phyloP scores from a whole-genome alignment of 805 yeast genomes.

The Yarrowia sp. region DNA sequence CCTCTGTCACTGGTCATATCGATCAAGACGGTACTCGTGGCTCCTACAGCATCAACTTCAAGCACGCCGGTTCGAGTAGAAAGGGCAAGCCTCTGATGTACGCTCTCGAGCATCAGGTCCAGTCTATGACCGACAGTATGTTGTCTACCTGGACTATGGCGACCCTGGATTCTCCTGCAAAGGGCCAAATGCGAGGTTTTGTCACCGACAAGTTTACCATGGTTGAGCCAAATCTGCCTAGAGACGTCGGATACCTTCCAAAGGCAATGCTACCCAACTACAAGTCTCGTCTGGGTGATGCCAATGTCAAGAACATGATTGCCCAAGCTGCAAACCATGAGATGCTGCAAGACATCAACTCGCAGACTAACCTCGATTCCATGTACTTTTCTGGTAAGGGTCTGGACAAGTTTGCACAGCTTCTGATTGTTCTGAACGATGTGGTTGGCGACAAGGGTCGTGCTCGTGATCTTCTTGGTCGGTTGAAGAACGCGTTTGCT shows the following conservation, averaged over 20 bases:
- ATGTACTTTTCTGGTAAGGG: constrained; percentile 88
- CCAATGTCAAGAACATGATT: constrained; percentile 51
- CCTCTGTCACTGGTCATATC: constrained; percentile 53
- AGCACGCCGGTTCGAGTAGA: constrained; percentile 44
- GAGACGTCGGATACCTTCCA: constrained; percentile 57
- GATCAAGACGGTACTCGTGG: constrained; percentile 35
- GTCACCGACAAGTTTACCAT: constrained; percentile 48
- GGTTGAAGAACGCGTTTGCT: constrained; percentile 67
- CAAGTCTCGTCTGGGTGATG: constrained; percentile 51
- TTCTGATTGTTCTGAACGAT: constrained; percentile 70
- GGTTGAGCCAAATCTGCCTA: constrained; percentile 50
- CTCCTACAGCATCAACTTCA: constrained; percentile 38
- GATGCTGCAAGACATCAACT: constrained; percentile 56
- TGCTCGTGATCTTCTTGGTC: constrained; percentile 58
- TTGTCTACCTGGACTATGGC: constrained; percentile 48
- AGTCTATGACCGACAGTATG: constrained; percentile 50
- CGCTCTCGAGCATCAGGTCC: constrained; percentile 67
- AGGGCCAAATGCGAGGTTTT: constrained; percentile 50
- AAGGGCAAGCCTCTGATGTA: constrained; percentile 53
- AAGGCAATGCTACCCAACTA: constrained; percentile 58
- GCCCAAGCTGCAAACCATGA: constrained; percentile 56
- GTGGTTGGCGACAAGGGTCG: constrained; percentile 62
- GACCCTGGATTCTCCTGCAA: constrained; percentile 56
- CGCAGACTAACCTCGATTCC: constrained; percentile 67
- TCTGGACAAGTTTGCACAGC: constrained; percentile 81